Conservation (phyloP, 139 green algal genomes). For the Tetraselmis striata region DNA sequence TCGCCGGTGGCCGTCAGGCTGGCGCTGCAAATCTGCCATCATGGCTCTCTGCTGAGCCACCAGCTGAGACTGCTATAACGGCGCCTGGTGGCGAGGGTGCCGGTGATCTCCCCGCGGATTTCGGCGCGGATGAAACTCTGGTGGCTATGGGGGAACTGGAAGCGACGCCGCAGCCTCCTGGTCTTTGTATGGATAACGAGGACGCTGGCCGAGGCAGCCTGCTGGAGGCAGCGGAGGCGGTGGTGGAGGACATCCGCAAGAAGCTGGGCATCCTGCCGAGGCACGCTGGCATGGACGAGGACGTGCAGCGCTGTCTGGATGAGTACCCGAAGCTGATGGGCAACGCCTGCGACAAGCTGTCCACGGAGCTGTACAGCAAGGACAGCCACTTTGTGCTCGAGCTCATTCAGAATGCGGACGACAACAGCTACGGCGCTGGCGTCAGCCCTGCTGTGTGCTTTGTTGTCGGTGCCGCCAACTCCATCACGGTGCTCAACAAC, state of each 20-base stretch:
- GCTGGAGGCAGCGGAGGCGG: background rate
- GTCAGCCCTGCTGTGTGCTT: conserved; percentile 24
- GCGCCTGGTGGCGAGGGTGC: background rate
- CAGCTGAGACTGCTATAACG: too few relatives aligned
- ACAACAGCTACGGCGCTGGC: conserved; percentile 28
- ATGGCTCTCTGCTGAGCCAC: background rate
- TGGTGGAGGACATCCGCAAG: background rate
- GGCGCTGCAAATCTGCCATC: too few relatives aligned
- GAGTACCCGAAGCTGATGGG: background rate
- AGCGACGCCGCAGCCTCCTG: too few relatives aligned
- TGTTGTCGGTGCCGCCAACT: background rate
- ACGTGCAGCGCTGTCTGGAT: background rate
- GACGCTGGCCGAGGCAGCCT: background rate
- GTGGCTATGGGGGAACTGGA: too few relatives aligned
- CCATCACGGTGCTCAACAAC: conserved; percentile 19
- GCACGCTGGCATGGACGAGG: background rate
- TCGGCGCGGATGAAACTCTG: too few relatives aligned
- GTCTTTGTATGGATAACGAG: background rate
- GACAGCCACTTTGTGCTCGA: conserved; percentile 56
- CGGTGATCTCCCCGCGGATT: too few relatives aligned
- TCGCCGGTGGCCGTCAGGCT: too few relatives aligned
- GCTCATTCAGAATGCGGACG: conserved; percentile 45
- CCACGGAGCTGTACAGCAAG: conserved; percentile 39
- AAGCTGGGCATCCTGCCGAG: background rate
- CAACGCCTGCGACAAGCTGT: conserved; percentile 12